Evolutionary conservation across 148 eudicot species (phyloP).

Genomic region (Bassia scoparia): DNA sequence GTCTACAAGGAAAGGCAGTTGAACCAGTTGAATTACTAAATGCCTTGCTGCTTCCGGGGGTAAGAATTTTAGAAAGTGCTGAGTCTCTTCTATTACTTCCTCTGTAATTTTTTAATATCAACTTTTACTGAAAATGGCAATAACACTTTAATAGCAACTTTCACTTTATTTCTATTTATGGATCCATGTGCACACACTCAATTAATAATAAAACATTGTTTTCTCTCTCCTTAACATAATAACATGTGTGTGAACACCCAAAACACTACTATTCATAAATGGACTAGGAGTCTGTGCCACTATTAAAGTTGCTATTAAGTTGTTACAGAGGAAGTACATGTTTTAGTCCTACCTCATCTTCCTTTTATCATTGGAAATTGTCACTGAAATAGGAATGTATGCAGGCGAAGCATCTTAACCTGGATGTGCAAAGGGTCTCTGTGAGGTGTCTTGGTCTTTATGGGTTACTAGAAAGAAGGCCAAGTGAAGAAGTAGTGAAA

Average conservation of each 20-base stretch:
- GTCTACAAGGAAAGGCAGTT: slow-evolving; percentile 67
- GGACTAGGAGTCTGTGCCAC: too few relatives aligned
- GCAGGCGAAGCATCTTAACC: slow-evolving; percentile 82
- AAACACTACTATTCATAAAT: too few relatives aligned
- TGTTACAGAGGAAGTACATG: too few relatives aligned
- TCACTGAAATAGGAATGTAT: slow-evolving; percentile 22
- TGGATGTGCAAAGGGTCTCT: slow-evolving; percentile 90
- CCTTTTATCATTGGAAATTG: not conserved
- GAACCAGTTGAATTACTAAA: slow-evolving; percentile 76
- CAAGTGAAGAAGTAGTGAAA: slow-evolving; percentile 60
- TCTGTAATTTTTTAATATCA: too few relatives aligned
- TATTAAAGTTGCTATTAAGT: too few relatives aligned
- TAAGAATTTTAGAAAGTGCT: slow-evolving; percentile 26
- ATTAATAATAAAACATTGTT: too few relatives aligned
- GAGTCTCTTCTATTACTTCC: slow-evolving; percentile 1
- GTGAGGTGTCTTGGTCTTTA: slow-evolving; percentile 85
- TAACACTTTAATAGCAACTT: too few relatives aligned
- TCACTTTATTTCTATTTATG: too few relatives aligned
- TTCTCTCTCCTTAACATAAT: too few relatives aligned
- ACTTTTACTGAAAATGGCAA: too few relatives aligned
- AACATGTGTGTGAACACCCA: too few relatives aligned
- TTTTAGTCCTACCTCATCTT: not conserved
- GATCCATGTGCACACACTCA: too few relatives aligned
- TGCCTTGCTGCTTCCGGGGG: slow-evolving; percentile 90
- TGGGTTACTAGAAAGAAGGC: slow-evolving; percentile 71